phyloP scores from a whole-genome alignment of 345 rosid species.

The Dipteronia dyeriana region DNA sequence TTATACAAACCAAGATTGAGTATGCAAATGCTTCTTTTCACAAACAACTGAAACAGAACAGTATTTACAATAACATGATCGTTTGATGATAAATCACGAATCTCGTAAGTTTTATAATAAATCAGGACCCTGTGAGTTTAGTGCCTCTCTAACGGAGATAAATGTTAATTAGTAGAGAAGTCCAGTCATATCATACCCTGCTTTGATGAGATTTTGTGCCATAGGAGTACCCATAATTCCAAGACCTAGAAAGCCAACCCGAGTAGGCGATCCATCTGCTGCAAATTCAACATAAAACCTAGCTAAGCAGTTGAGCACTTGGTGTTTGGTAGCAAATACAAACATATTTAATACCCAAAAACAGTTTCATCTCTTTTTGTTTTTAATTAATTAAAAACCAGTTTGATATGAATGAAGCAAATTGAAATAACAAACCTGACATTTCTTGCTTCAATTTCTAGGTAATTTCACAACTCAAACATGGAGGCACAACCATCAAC shows the following conservation, averaged over 20 bases:
- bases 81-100: not conserved
- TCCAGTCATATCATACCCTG: conserved; percentile 55
- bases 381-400: not conserved
- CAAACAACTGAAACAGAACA: not conserved
- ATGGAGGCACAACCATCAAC: not conserved
- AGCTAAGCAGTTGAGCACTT: not conserved
- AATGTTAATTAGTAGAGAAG: conserved; percentile 9
- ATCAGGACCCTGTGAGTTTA: not conserved
- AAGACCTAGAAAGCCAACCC: conserved; percentile 85
- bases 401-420: not conserved
- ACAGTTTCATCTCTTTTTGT: not conserved
- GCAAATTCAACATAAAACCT: conserved; percentile 22
- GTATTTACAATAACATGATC: not conserved
- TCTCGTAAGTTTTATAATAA: not conserved
- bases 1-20: not conserved
- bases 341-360: not conserved
- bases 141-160: not conserved
- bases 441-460: too few species aligned
- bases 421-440: too few species aligned
- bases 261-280: conserved; percentile 38
- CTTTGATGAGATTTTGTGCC: conserved; percentile 91
- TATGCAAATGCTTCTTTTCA: not conserved
- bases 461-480: not conserved
- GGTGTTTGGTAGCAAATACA: not conserved
- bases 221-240: conserved; percentile 97